Percentiles rank a stretch among this genome's conserved stretches.
These are phyloP conservation scores for Globisporangium abappressorium DNA, from an alignment of 352 stramenopile species.

Conservation along the genomic window DNA sequence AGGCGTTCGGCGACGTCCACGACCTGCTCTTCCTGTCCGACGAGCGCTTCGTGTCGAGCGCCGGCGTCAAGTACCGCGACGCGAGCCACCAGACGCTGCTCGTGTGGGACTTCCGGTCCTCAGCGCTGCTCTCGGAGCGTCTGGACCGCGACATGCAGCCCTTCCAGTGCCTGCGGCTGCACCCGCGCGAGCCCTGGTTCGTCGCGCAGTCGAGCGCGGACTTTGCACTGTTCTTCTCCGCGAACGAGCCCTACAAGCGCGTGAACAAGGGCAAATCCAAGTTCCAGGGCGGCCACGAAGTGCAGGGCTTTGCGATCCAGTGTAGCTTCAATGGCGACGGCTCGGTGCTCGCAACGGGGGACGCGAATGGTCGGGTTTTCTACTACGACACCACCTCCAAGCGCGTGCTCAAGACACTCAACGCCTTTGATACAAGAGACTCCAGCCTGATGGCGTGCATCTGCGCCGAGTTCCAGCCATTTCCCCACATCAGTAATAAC, in stretches of 20 bases:
- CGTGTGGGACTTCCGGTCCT: constrained; percentile 57
- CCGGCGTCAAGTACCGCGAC: constrained; percentile 30
- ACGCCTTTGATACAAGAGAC: constrained; percentile 14
- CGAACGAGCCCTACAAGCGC: constrained; percentile 43
- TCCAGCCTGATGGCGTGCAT: constrained; percentile 24
- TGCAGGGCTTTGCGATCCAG: constrained; percentile 36
- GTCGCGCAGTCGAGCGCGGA: constrained; percentile 45
- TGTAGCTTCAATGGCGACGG: constrained; percentile 56
- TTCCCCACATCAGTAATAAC: neutral
- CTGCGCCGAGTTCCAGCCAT: constrained; percentile 32
- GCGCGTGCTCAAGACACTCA: constrained; percentile 20
- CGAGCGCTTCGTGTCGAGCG: constrained; percentile 50
- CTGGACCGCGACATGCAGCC: constrained; percentile 44
- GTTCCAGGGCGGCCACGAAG: constrained; percentile 17
- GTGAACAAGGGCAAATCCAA: constrained; percentile 28
- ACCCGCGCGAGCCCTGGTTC: constrained; percentile 38
- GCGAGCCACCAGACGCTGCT: constrained; percentile 62
- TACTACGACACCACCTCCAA: constrained; percentile 32
- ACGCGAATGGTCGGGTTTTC: constrained; percentile 41
- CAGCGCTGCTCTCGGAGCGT: constrained; percentile 41
- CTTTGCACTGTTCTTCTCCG: constrained; percentile 41
- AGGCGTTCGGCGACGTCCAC: constrained; percentile 43
- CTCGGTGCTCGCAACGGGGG: constrained; percentile 39
- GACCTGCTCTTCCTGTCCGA: constrained; percentile 53
- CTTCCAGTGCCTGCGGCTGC: constrained; percentile 41